Evolutionary conservation across 1,139 yeast genomes (phyloP).

Genomic region (Taphrina flavorubra): DNA sequence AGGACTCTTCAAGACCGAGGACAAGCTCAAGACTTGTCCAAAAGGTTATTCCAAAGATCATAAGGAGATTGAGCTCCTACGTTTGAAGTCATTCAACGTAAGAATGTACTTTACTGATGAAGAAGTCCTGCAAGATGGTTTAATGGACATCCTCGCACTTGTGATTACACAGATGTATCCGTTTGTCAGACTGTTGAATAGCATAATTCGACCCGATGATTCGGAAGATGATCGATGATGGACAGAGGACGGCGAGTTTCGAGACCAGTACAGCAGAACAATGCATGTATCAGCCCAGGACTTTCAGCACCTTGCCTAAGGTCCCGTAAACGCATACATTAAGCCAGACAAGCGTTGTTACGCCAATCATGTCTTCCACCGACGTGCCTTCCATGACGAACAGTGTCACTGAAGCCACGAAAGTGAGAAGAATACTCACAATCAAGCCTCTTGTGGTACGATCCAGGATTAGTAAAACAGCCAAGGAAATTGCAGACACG

Average conservation of each 20-base stretch:
- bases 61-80: conserved; percentile 43
- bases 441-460: conserved; percentile 18
- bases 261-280: neutral
- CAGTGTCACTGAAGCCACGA: neutral
- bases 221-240: neutral
- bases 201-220: conserved; percentile 15
- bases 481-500: conserved; percentile 17
- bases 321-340: conserved; percentile 33
- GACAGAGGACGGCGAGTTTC: neutral
- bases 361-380: conserved; percentile 4
- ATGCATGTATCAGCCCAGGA: neutral
- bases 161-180: conserved; percentile 43
- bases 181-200: conserved; percentile 39
- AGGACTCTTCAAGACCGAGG: conserved; percentile 36
- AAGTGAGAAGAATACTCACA: conserved; percentile 3
- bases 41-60: conserved; percentile 45
- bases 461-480: conserved; percentile 5
- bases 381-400: neutral
- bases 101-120: conserved; percentile 36
- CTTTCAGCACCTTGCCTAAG: conserved; percentile 24
- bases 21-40: conserved; percentile 45
- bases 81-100: conserved; percentile 43
- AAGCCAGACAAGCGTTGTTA: conserved; percentile 21
- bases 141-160: conserved; percentile 40
- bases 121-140: conserved; percentile 33